These are phyloP conservation scores for Oryza australiensis DNA, from an alignment of 176 grass and related monocot genomes.

Conservation along the genomic window DNA sequence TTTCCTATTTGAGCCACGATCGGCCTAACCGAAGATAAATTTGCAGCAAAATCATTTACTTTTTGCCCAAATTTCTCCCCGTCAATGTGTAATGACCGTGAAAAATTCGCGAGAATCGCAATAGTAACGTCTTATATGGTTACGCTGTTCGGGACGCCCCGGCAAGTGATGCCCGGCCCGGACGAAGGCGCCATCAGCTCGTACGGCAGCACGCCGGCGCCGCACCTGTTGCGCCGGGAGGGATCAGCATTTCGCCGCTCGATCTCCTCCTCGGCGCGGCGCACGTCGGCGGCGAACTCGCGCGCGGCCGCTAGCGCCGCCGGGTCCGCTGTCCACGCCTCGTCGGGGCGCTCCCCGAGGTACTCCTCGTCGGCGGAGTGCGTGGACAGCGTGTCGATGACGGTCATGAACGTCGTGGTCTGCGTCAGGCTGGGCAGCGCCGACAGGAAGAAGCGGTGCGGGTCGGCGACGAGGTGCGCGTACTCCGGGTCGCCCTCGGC, in stretches of 20 bases:
- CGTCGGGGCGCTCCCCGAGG: constrained; percentile 71
- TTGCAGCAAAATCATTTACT: background rate
- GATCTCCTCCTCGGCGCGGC: constrained; percentile 74
- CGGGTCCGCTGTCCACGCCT: constrained; percentile 76
- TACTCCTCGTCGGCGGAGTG: constrained; percentile 96
- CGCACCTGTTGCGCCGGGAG: constrained; percentile 62
- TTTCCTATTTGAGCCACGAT: constrained; percentile 21
- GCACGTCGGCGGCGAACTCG: constrained; percentile 60
- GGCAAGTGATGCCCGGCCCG: constrained; percentile 78
- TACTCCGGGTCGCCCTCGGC: constrained; percentile 77
- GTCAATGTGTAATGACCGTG: background rate
- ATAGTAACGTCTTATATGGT: constrained; percentile 47
- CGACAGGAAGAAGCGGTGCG: constrained; percentile 82
- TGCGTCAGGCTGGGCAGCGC: constrained; percentile 87
- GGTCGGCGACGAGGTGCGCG: constrained; percentile 61
- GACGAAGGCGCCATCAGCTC: constrained; percentile 88
- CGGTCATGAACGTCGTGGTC: constrained; percentile 93
- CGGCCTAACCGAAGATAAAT: background rate
- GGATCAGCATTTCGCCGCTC: constrained; percentile 61
- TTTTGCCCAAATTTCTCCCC: background rate
- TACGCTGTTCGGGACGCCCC: constrained; percentile 89
- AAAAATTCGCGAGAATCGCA: background rate
- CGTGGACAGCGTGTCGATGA: constrained; percentile 97
- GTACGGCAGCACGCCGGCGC: constrained; percentile 88
- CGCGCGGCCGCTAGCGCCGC: constrained; percentile 48